Evolutionary conservation across 192 early-diverging fungal genomes (phyloP).

Genomic region (Entomortierella chlamydospora): DNA sequence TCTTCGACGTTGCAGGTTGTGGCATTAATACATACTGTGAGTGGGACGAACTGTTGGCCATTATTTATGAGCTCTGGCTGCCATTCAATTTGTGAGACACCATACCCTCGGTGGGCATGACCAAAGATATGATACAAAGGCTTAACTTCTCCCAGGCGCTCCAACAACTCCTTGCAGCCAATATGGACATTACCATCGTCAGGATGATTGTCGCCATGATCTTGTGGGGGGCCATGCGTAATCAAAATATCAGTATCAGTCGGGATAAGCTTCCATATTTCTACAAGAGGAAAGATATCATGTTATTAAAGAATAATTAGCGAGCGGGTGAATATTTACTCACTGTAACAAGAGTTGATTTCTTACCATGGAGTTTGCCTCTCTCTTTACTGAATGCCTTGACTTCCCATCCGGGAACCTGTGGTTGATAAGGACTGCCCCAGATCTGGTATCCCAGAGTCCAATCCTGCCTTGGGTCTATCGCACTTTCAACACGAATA

Average conservation of each 20-base stretch:
- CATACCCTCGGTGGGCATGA: conserved; percentile 42
- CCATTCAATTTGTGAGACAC: conserved; percentile 35
- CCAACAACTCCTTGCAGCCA: conserved; percentile 28
- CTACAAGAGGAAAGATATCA: no score
- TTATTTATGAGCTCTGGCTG: no score
- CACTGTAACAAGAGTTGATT: no score
- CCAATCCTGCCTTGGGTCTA: conserved; percentile 28
- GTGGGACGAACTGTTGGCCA: no score
- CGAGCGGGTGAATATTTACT: no score
- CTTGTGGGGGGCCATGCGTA: conserved; percentile 43
- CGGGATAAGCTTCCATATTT: conserved; percentile 42
- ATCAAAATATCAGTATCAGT: conserved; percentile 29
- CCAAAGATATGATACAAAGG: conserved; percentile 42
- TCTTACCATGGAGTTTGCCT: conserved; percentile 22
- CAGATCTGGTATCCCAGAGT: conserved; percentile 25
- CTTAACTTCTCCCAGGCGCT: conserved; percentile 24
- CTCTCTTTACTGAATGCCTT: conserved; percentile 39
- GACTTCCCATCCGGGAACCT: conserved; percentile 38
- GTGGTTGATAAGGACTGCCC: conserved; percentile 41
- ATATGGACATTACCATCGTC: conserved; percentile 7
- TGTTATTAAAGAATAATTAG: no score
- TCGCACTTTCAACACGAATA: neutral
- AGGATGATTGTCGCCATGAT: conserved; percentile 14
- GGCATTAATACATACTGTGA: conserved; percentile 43
- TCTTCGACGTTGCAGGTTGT: conserved; percentile 11